Conservation (phyloP, 169 alveolate genomes). For the Plasmodium fragile region DNA sequence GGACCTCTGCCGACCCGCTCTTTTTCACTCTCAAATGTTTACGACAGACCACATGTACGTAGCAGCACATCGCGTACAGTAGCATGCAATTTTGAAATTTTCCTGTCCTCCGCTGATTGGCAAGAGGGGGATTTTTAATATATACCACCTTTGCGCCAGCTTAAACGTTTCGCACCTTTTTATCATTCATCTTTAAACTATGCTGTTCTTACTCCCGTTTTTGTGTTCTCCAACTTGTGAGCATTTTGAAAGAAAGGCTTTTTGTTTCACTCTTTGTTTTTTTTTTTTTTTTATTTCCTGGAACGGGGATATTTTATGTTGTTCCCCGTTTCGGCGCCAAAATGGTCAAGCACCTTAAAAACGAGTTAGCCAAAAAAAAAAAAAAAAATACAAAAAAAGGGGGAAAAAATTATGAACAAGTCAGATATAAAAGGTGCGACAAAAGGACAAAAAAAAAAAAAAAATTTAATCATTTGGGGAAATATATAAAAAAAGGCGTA, state of each 20-base stretch:
- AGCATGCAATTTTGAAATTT: not conserved
- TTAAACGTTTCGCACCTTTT: not conserved
- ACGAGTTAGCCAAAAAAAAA: slow-evolving; percentile 9
- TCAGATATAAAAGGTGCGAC: not conserved
- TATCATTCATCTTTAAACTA: not conserved
- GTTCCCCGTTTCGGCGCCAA: slow-evolving; percentile 23
- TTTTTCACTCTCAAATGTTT: not conserved
- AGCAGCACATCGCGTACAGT: not conserved
- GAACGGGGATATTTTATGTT: not conserved
- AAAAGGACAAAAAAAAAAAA: slow-evolving; percentile 8
- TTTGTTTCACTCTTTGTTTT: not conserved
- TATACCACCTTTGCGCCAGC: not conserved
- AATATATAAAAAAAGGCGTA: not conserved
- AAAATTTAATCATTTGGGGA: not conserved
- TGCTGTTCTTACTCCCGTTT: not conserved
- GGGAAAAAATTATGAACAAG: slow-evolving; percentile 15
- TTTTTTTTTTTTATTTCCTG: not conserved
- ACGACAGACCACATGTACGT: not conserved
- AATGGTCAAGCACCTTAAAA: slow-evolving; percentile 9
- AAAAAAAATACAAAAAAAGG: not conserved
- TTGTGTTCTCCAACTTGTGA: not conserved
- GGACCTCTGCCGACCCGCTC: not conserved
- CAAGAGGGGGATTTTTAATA: not conserved
- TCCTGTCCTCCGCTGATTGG: not conserved
- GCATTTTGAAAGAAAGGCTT: not conserved